These are phyloP conservation scores for Microbotryum silenes-acaulis DNA, from an alignment of 1,284 basidiomycete genomes.

Conservation along the genomic window DNA sequence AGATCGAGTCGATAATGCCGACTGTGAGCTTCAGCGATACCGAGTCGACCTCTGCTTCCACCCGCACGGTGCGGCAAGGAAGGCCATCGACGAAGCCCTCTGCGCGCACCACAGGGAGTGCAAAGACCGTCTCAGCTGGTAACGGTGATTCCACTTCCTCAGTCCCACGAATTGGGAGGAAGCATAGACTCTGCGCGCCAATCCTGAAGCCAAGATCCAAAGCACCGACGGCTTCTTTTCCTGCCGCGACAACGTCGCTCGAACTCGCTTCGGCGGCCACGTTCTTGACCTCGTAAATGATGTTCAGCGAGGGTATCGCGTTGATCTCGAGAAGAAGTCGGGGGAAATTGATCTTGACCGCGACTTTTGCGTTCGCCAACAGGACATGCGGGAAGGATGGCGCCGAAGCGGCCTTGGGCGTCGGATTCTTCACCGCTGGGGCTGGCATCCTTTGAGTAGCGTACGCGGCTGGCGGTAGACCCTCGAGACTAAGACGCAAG, in stretches of 20 bases:
- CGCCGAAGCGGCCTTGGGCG: too few species aligned
- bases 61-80: conserved; percentile 50
- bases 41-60: conserved; percentile 56
- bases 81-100: conserved; percentile 56
- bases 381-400: too few species aligned
- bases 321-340: conserved; percentile 20
- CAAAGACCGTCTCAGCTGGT: conserved; percentile 10
- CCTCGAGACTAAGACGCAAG: conserved; percentile 12
- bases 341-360: conserved; percentile 11
- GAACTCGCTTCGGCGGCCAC: conserved; percentile 4
- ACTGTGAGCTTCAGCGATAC: conserved; percentile 65
- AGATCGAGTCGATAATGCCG: conserved; percentile 66
- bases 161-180: conserved; percentile 45
- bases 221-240: neutral
- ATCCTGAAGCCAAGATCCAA: conserved; percentile 58
- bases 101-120: conserved; percentile 38
- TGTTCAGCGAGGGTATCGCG: conserved; percentile 27
- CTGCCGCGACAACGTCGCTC: neutral
- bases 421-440: too few species aligned
- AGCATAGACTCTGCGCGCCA: conserved; percentile 55
- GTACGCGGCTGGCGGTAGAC: neutral
- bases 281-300: conserved; percentile 19
- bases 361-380: conserved; percentile 1
- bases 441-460: too few species aligned
- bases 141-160: neutral